phyloP scores from a whole-genome alignment of 495 filamentous ascomycete species.

The Darksidea phi region DNA sequence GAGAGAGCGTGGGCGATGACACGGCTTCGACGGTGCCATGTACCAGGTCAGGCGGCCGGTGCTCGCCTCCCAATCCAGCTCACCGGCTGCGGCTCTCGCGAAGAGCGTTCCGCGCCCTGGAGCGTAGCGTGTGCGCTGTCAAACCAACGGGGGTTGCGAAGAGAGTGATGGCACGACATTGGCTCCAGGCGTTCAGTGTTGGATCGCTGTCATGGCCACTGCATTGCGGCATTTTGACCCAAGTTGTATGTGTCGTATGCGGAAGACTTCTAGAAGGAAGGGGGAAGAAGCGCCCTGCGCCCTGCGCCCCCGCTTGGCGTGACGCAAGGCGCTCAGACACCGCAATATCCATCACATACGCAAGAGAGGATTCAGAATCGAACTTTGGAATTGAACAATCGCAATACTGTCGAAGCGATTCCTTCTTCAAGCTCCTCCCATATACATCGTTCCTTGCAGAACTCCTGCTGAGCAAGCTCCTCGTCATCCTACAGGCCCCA shows the following conservation, averaged over 20 bases:
- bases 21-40: neutral
- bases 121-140: neutral
- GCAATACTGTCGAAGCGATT: no score
- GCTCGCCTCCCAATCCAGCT: neutral
- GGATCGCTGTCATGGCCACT: no score
- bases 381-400: no score
- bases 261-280: slow-evolving; percentile 1
- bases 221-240: no score
- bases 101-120: neutral
- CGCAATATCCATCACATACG: no score
- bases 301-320: neutral
- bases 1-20: slow-evolving; percentile 10
- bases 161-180: no score
- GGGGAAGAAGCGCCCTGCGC: neutral
- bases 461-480: neutral
- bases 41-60: neutral
- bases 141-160: neutral
- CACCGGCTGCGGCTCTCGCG: neutral
- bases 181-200: no score
- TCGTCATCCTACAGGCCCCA: slow-evolving; percentile 12
- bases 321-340: no score
- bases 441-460: neutral
- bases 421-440: no score
- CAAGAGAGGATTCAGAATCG: no score
- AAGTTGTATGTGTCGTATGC: neutral